These are phyloP conservation scores for Candida coleopterorum DNA, from an alignment of 805 yeast species.

Conservation along the genomic window DNA sequence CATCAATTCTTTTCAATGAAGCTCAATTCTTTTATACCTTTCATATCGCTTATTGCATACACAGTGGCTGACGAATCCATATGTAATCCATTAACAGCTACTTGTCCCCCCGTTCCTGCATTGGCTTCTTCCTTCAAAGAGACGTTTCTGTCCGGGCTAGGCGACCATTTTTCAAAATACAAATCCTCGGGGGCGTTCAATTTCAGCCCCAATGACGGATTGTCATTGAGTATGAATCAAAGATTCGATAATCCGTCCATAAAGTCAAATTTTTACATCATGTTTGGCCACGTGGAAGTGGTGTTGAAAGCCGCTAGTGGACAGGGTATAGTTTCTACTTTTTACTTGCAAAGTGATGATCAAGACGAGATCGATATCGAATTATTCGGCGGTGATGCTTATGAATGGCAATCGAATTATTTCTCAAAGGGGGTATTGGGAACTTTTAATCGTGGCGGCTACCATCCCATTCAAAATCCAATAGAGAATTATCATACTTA, in stretches of 20 bases:
- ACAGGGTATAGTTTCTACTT: slow-evolving; percentile 72
- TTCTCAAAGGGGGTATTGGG: slow-evolving; percentile 77
- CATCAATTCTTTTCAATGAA: not conserved
- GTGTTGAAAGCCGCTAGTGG: slow-evolving; percentile 71
- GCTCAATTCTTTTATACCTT: not conserved
- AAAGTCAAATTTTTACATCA: slow-evolving; percentile 72
- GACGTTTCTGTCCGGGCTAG: slow-evolving; percentile 17
- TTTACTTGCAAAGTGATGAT: slow-evolving; percentile 78
- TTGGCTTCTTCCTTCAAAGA: slow-evolving; percentile 26
- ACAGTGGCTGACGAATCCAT: not conserved
- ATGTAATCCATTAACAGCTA: slow-evolving; percentile 26
- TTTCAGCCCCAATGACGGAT: slow-evolving; percentile 45
- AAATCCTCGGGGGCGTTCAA: slow-evolving; percentile 26
- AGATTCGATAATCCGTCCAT: slow-evolving; percentile 76
- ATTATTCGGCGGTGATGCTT: slow-evolving; percentile 76
- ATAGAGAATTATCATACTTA: slow-evolving; percentile 64
- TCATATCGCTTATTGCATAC: not conserved
- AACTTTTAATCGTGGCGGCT: slow-evolving; percentile 76
- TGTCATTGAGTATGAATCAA: slow-evolving; percentile 52
- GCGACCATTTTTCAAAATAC: slow-evolving; percentile 17
- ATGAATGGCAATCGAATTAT: slow-evolving; percentile 72
- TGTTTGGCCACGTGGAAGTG: slow-evolving; percentile 84
- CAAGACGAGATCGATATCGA: slow-evolving; percentile 87
- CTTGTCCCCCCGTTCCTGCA: slow-evolving; percentile 28
- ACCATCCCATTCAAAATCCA: slow-evolving; percentile 57